Evolutionary conservation across 495 filamentous ascomycete species (phyloP).

Genomic region (Usnea hakonensis): DNA sequence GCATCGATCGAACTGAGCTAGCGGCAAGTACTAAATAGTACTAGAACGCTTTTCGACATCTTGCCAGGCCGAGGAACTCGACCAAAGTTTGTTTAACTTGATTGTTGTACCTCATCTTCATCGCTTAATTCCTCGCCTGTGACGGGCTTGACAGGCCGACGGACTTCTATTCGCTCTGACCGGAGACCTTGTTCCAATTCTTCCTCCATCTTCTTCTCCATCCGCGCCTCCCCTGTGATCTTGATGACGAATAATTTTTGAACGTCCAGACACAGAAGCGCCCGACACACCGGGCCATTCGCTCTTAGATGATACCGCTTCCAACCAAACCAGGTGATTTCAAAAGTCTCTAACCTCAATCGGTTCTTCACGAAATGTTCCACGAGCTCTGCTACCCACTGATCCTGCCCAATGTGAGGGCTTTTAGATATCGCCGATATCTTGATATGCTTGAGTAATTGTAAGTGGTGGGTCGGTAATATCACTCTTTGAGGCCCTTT

Average conservation of each 20-base stretch:
- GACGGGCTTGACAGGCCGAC: constrained; percentile 7
- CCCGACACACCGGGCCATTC: constrained; percentile 3
- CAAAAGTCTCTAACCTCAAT: constrained; percentile 11
- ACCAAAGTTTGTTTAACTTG: not conserved
- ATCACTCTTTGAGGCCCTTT: constrained; percentile 61
- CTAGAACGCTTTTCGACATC: not conserved
- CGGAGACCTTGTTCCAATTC: not conserved
- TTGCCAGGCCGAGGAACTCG: not conserved
- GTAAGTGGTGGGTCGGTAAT: constrained; percentile 13
- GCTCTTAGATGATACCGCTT: not conserved
- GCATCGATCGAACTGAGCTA: not conserved
- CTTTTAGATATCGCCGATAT: constrained; percentile 5
- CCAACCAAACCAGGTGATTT: constrained; percentile 14
- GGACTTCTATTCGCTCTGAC: not conserved
- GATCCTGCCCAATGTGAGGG: not conserved
- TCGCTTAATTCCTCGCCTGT: constrained; percentile 7
- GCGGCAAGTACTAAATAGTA: too few species aligned
- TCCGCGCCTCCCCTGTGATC: constrained; percentile 9
- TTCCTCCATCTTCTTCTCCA: constrained; percentile 11
- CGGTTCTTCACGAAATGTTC: constrained; percentile 1
- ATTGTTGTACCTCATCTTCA: not conserved
- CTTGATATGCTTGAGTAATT: constrained; percentile 17
- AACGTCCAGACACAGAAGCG: constrained; percentile 13
- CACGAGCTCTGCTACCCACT: constrained; percentile 11
- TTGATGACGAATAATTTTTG: constrained; percentile 3